These are phyloP conservation scores for Tetrahymena malaccensis DNA, from an alignment of 73 alveolate genomes.

Conservation along the genomic window DNA sequence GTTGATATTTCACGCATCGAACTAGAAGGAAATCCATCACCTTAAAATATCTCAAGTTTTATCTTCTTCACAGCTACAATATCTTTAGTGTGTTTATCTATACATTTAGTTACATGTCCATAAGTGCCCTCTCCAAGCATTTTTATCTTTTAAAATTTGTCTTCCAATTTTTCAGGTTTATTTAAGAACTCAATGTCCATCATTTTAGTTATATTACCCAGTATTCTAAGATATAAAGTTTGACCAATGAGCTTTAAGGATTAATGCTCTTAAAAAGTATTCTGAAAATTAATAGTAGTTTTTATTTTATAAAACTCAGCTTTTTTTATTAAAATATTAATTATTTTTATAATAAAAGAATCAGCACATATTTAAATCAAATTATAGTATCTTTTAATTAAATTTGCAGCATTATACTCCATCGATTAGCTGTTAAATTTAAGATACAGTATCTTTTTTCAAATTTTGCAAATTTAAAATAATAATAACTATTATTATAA, in stretches of 20 bases:
- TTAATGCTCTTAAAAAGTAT: background rate
- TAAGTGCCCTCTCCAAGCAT: constrained; percentile 77
- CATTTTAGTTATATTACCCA: background rate
- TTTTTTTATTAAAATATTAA: too few species aligned
- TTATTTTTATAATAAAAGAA: background rate
- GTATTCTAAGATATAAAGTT: background rate
- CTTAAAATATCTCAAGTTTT: constrained; percentile 38
- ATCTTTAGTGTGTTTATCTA: constrained; percentile 52
- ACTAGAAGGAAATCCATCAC: constrained; percentile 92
- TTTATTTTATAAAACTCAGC: background rate
- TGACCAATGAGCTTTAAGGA: background rate
- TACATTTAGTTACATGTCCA: constrained; percentile 68
- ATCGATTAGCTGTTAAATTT: background rate
- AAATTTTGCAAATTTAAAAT: background rate
- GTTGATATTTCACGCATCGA: constrained; percentile 91
- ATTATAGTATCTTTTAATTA: background rate
- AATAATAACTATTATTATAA: too few species aligned
- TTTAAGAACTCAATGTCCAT: background rate
- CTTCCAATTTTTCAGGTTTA: constrained; percentile 11
- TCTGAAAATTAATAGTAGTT: background rate
- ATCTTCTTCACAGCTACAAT: constrained; percentile 67
- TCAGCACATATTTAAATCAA: background rate
- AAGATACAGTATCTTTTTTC: background rate
- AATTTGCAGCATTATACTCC: background rate
- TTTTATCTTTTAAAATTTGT: constrained; percentile 44